Evolutionary conservation across 208 protist genomes (phyloP).

Genomic region (Sergeia podlipaevii): DNA sequence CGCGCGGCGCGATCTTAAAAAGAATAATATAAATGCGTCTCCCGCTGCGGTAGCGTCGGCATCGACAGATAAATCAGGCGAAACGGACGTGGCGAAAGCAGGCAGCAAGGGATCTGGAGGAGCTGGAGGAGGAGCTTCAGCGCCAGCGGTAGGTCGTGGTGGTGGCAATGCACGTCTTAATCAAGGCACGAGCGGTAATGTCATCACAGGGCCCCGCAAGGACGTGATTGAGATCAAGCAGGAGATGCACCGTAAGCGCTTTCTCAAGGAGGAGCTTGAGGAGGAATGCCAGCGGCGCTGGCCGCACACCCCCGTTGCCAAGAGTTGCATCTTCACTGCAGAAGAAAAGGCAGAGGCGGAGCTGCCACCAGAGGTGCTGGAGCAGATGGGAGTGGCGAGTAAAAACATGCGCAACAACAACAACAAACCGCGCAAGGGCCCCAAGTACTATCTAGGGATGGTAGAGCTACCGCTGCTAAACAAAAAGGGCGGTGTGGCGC

Average conservation of each 20-base stretch:
- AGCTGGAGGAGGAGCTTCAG: not conserved
- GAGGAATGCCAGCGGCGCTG: slow-evolving; percentile 53
- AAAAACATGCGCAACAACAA: slow-evolving; percentile 24
- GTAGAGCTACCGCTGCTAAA: slow-evolving; percentile 68
- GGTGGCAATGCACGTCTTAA: slow-evolving; percentile 19
- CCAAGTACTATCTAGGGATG: slow-evolving; percentile 39
- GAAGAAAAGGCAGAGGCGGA: slow-evolving; percentile 46
- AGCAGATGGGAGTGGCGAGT: slow-evolving; percentile 25
- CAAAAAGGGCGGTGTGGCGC: slow-evolving; percentile 46
- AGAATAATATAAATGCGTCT: slow-evolving; percentile 35
- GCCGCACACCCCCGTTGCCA: slow-evolving; percentile 65
- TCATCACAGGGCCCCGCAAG: slow-evolving; percentile 40
- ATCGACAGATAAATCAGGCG: not conserved
- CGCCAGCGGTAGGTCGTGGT: slow-evolving; percentile 1
- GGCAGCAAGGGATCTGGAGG: slow-evolving; percentile 4
- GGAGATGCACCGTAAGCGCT: slow-evolving; percentile 45
- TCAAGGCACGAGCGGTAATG: slow-evolving; percentile 36
- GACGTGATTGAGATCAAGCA: slow-evolving; percentile 40
- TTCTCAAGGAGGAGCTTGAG: slow-evolving; percentile 52
- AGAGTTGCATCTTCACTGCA: slow-evolving; percentile 53
- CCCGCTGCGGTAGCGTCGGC: not conserved
- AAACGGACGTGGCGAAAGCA: slow-evolving; percentile 5
- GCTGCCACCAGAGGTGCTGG: slow-evolving; percentile 24
- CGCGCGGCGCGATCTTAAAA: slow-evolving; percentile 57
- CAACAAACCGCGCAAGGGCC: slow-evolving; percentile 36